A percentile compares a stretch with the other conserved stretches of the same genome.
These are phyloP conservation scores for Linnemannia exigua DNA, from an alignment of 192 early-diverging fungal species.

Conservation along the genomic window DNA sequence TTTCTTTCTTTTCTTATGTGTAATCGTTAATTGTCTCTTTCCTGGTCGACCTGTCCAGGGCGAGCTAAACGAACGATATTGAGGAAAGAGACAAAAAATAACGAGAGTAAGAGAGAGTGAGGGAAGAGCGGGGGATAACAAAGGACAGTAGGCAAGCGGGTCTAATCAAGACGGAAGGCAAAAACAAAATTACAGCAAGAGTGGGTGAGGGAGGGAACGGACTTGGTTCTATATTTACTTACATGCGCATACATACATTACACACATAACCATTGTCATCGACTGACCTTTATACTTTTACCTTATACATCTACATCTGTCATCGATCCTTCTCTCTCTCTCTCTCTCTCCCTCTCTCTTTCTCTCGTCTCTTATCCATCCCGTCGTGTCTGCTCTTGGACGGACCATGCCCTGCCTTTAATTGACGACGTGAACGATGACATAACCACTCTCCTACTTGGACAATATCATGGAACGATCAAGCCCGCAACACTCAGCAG, in stretches of 20 bases:
- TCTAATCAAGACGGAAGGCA: neutral
- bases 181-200: neutral
- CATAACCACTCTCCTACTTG: neutral
- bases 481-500: slow-evolving; percentile 41
- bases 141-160: neutral
- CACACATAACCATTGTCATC: neutral
- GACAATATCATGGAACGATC: neutral
- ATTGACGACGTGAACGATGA: neutral
- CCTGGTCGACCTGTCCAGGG: neutral
- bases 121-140: neutral
- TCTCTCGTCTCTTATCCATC: neutral
- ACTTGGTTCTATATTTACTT: slow-evolving; percentile 36
- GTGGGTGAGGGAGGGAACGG: slow-evolving; percentile 5
- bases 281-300: slow-evolving; percentile 14
- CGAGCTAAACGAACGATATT: neutral
- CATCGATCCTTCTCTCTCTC: neutral
- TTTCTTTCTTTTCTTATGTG: slow-evolving; percentile 9
- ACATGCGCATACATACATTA: slow-evolving; percentile 5
- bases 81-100: neutral
- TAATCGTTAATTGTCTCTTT: slow-evolving; percentile 19
- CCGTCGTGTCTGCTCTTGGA: neutral
- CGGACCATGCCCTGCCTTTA: neutral
- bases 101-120: neutral
- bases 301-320: slow-evolving; percentile 7
- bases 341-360: neutral